Evolutionary conservation across 306 rosid genomes (phyloP).

Genomic region (Cucumis cinereus): DNA sequence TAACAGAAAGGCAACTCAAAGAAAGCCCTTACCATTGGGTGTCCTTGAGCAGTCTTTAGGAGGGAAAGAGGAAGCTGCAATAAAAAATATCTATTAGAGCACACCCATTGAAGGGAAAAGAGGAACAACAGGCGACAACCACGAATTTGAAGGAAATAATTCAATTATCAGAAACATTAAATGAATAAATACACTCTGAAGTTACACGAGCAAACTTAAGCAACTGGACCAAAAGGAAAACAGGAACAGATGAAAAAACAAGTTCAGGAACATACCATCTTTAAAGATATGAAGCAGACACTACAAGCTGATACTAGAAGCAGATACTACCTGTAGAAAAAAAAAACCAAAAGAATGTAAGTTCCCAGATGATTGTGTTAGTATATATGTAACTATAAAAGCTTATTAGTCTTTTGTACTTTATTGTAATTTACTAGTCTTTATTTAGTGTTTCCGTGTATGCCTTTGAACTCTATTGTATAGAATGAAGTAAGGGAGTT

Average conservation of each 20-base stretch:
- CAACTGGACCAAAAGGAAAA: background rate
- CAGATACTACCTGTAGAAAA: background rate
- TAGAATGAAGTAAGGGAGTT: no score
- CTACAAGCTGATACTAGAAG: background rate
- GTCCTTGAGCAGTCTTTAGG: conserved; percentile 19
- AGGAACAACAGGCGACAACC: background rate
- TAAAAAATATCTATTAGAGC: background rate
- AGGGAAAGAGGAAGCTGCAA: conserved; percentile 89
- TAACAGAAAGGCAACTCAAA: background rate
- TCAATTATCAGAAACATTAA: background rate
- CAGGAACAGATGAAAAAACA: background rate
- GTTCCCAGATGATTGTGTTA: background rate
- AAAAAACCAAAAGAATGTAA: background rate
- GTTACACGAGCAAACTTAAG: background rate
- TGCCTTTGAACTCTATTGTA: no score
- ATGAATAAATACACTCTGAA: background rate
- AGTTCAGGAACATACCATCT: background rate
- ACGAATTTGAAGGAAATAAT: background rate
- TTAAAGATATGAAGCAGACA: background rate
- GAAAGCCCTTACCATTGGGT: conserved; percentile 9
- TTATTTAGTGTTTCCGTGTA: no score
- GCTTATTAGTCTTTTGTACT: no score
- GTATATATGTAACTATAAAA: no score
- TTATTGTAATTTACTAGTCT: no score
- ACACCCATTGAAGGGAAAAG: background rate